Evolutionary conservation across 1,284 basidiomycete genomes (phyloP).

Genomic region (Ustilago curta): DNA sequence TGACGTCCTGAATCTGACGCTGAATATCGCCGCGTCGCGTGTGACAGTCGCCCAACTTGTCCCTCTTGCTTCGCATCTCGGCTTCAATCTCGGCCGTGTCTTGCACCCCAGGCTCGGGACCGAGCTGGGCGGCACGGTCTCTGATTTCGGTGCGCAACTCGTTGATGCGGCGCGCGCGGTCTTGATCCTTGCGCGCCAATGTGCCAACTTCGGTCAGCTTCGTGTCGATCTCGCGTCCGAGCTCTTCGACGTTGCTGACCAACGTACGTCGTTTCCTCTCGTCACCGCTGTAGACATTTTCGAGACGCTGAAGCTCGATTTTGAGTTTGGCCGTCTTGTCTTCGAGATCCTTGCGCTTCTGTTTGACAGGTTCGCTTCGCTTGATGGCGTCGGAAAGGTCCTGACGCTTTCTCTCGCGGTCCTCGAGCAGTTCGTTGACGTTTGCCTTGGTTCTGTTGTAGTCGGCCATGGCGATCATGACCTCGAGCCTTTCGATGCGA

Average conservation of each 20-base stretch:
- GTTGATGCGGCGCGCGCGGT: conserved; percentile 41
- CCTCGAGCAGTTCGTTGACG: conserved; percentile 36
- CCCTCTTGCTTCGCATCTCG: conserved; percentile 31
- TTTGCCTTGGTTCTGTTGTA: conserved; percentile 52
- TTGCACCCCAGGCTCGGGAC: conserved; percentile 30
- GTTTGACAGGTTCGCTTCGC: conserved; percentile 22
- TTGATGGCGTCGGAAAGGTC: conserved; percentile 33
- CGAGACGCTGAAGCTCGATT: conserved; percentile 35
- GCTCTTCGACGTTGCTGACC: conserved; percentile 29
- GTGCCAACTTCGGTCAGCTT: conserved; percentile 39
- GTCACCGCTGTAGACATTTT: conserved; percentile 22
- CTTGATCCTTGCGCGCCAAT: conserved; percentile 38
- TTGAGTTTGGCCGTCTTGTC: conserved; percentile 41
- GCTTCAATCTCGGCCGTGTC: conserved; percentile 46
- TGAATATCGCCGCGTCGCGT: conserved; percentile 29
- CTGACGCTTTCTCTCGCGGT: conserved; percentile 31
- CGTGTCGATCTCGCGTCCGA: conserved; percentile 40
- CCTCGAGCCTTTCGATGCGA: conserved; percentile 51
- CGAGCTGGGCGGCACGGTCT: conserved; percentile 36
- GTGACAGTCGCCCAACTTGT: conserved; percentile 40
- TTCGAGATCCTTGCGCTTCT: conserved; percentile 40
- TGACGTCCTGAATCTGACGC: conserved; percentile 40
- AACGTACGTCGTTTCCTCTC: conserved; percentile 36
- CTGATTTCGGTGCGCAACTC: conserved; percentile 43
- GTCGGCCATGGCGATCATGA: conserved; percentile 59